Conservation (phyloP, 441 rosid species). For the Populus trichocarpa region DNA sequence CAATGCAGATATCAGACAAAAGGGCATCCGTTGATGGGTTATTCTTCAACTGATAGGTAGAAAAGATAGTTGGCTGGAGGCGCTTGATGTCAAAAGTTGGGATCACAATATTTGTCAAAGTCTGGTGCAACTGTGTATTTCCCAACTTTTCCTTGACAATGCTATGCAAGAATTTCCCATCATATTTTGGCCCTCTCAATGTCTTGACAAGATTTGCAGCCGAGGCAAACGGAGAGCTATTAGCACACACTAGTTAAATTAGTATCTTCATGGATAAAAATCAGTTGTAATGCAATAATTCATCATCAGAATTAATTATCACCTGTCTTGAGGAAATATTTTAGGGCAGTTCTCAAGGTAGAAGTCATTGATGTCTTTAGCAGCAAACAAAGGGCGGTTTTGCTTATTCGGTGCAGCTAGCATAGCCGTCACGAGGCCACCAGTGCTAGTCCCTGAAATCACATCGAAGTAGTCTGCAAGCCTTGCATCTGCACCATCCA, state of each 20-base stretch:
- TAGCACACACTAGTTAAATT: neutral
- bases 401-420: neutral
- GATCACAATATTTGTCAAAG: constrained; percentile 38
- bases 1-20: neutral
- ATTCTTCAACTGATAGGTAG: constrained; percentile 25
- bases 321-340: neutral
- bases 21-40: constrained; percentile 1
- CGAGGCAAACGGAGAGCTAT: neutral
- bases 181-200: constrained; percentile 28
- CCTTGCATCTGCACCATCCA: neutral
- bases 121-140: constrained; percentile 24
- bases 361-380: neutral
- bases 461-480: neutral
- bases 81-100: constrained; percentile 43
- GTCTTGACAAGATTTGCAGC: constrained; percentile 6
- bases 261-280: neutral
- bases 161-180: constrained; percentile 26
- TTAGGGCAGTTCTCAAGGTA: neutral
- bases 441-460: neutral
- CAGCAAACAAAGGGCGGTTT: neutral
- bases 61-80: constrained; percentile 44
- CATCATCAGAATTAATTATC: too few species aligned
- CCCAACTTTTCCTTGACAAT: constrained; percentile 30
- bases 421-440: neutral
- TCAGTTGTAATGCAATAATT: too few species aligned